Evolutionary conservation across 1,284 basidiomycete species (phyloP), one percentile per base, ranked within the genome.

Genomic region (Dichomitus squalens): DNA sequence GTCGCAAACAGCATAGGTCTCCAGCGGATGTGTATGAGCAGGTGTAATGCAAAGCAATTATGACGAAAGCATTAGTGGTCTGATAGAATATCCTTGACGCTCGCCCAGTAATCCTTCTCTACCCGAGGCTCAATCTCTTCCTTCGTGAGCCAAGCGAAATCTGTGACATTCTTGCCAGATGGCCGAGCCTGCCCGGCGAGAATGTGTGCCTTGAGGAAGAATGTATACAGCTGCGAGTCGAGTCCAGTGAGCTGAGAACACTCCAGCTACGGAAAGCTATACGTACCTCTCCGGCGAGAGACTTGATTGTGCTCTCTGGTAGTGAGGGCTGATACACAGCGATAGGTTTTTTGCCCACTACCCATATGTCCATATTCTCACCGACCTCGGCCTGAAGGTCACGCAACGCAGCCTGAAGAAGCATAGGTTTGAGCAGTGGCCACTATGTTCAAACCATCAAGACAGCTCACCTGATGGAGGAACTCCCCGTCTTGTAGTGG

Each of bases 81-180:
- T 52, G 90, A 91, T 64, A 95, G 77, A 72, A 95, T 87, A 68
- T 92, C 88, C 73, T 87, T 87, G 64, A 93, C 78, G 56, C 83
- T 82, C 47, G 79, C 69, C 92, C 92, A 95, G 67, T 95, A 95
- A 57, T 81, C 73, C 59, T 73, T 69, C 49, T 84, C 79, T 29
- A 92, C 85, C 43, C 79, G 80, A 39, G 82, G 73, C 70, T 86
- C 75, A 51, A 95, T 87, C 78, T 96, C 93, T 71, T 94, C 84
- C 74, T 93, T 93, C 55, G 93, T 95, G 61, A 95, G 78, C 93
- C 93, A 96, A 20, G 90, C 92, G 75, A 93, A 95, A 66, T 93
- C 91, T 49, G 79, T 76, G 55, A 90, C 76, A 53, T 73, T 72
- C 63, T 80, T 75, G 34, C 76, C 72, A 52, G 83, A 73, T 20